Evolutionary conservation across 345 rosid genomes (phyloP), one percentile per base, ranked within the genome.

Genomic region (Eucalyptus curtisii): DNA sequence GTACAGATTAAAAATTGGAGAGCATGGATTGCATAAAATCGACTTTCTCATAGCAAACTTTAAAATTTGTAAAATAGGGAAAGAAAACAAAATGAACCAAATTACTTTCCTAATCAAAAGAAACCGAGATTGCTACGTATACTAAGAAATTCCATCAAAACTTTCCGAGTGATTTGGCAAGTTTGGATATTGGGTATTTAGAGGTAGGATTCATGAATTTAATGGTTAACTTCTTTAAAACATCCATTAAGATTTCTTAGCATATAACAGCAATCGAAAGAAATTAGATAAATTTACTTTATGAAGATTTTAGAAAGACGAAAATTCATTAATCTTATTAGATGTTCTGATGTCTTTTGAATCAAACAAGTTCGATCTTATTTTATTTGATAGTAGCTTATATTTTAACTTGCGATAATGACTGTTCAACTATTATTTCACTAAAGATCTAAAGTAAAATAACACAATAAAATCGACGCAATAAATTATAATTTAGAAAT

Each of bases 291-390:
- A 37, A 37, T 37, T 14, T 7, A n/a, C 15, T 66, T 66, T 16
- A 14, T n/a, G 20, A 4, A 66, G 5, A n/a, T 4, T 7, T n/a
- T 1, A 4, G 8, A 1, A 6, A 3, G 2, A n/a, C 10, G 19
- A 16, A 31, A 16, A 66, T 7, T 13, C 8, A 15, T n/a, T n/a
- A 4, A 66, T 31, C 15, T n/a, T n/a, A 66, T 16, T 14, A 15
- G 8, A n/a, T 2, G 37, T 4, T 66, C 4, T 3, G 6, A 31
- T 3, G 3, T 7, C 10, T 4, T 16, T 2, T 30, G 1, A 31
- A 64, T n/a, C 10, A 2, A 31, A 14, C 0, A 22, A 4, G 19
- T 7, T n/a, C 3, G 2, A 31, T 8, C 15, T 8, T 8, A 15
- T 31, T 31, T 31, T 2, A 66, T 31, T 44, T 19, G 6, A 37